Evolutionary conservation across 345 rosid genomes (phyloP), one percentile per base, ranked within the genome.

Genomic region (Salix viminalis): DNA sequence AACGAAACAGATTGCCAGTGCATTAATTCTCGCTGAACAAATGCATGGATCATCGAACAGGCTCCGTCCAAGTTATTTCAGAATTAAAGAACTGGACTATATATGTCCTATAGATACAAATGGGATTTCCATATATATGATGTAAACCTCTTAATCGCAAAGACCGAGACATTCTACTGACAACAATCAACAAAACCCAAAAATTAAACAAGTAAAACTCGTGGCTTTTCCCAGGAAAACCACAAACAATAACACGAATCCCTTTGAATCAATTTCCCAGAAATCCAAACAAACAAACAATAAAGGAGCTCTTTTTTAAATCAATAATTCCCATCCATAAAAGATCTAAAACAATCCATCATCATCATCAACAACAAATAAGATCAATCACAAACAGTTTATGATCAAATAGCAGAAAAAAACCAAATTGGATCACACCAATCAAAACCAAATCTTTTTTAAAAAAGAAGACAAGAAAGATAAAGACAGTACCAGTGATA

Each of bases 401-500:
- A 8, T 23, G 26, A 58, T 58, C 64, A 58, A n/a, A 23, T n/a
- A 1, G 24, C 26, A n/a, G 15, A 58, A 58, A n/a, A 28, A 58
- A 58, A n/a, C 2, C 24, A 58, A 58, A 73, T 23, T 15, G 16
- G 28, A 24, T 16, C 39, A 56, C 54, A 2, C 9, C 5, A 26
- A 74, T 5, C 9, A 65, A 11, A 50, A 52, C 21, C 26, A 24
- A 54, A 52, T 67, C 3, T 12, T 42, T 13, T 30, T 28, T 28
- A 37, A 50, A 65, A 7, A 19, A 7, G 50, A 3, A 50, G 30
- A 14, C 15, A 14, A 8, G 39, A 32, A 39, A 4, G 36, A 12
- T 41, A 41, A 30, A 32, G 23, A 74, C 52, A 21, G 24, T 2
- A 90, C 97, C 99, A 24, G 98, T 91, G 69, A 93, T 90, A 67